Base-by-base conservation (phyloP, 1,284 basidiomycete species). In the Boletus sp. region DNA sequence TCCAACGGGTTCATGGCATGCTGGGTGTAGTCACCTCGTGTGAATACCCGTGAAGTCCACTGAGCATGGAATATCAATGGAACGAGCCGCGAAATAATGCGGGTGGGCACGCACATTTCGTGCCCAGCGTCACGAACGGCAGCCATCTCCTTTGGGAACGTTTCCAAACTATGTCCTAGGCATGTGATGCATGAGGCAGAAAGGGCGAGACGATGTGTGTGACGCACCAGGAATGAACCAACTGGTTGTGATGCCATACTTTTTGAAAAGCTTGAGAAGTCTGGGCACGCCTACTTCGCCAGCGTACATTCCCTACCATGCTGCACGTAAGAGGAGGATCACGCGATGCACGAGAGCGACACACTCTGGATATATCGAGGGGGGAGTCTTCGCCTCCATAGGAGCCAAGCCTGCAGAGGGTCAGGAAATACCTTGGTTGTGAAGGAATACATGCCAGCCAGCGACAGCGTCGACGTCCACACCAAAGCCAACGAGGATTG, bases 31-130 rank as follows among this genome's bases (percentile, higher is more conserved):
- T 47, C 48, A 81, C 85, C 72, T 90, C 89, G 71, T 91, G 89
- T 1, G 87, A 89, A 71, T 91, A 91, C 1, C 89, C 89, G 64
- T 90, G 88, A 9, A 91, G 81, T 2, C 89, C 89, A 58, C 84
- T 86, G 27, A 14, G 21, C 37, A 64, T n/a, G 23, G 35, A 37
- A 35, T 27, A n/a, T 60, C 21, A 43, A 25, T 38, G 35, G 7
- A 50, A 49, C 25, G 30, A 28, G 46, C 43, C n/a, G 30, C 46
- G 49, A 37, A n/a, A n/a, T 19, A 43, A n/a, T 23, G 40, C 28
- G 46, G 9, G 31, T 7, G 55, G 27, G 47, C 25, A 68, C 80
- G 64, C 55, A 84, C 82, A 90, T 79, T 71, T 90, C 89, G 65
- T 90, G 88, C 0, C 88, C 88, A 23, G 84, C 85, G 67, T 89